These are phyloP conservation scores for Xerocomus brunneocitrinus DNA, from an alignment of 768 basidiomycete species.

Conservation along the genomic window DNA sequence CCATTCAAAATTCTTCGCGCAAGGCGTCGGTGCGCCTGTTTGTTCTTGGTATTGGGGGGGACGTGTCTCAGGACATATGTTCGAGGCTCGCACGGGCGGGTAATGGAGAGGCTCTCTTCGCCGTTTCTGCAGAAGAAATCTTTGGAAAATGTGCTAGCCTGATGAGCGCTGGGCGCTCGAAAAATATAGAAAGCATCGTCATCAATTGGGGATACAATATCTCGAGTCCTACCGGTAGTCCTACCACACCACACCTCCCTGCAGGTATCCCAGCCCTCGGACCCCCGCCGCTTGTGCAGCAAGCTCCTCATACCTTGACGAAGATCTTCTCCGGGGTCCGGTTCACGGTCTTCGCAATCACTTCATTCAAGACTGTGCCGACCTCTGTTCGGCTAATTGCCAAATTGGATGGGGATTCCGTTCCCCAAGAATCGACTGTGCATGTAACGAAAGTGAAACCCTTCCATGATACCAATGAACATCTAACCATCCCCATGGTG, in stretches of 20 bases:
- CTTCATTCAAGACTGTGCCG: constrained; percentile 22
- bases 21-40: constrained; percentile 46
- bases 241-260: constrained; percentile 17
- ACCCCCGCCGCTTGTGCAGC: constrained; percentile 33
- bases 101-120: constrained; percentile 46
- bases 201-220: constrained; percentile 46
- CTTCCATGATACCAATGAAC: constrained; percentile 13
- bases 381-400: constrained; percentile 24
- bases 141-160: constrained; percentile 45
- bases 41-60: constrained; percentile 52
- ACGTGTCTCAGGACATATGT: constrained; percentile 47
- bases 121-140: constrained; percentile 43
- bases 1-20: constrained; percentile 29
- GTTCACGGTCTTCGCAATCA: constrained; percentile 33
- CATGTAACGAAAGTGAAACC: constrained; percentile 24
- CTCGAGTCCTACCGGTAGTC: constrained; percentile 2
- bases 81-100: constrained; percentile 52
- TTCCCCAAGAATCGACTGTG: constrained; percentile 15
- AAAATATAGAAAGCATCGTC: constrained; percentile 40
- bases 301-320: constrained; percentile 29
- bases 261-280: constrained; percentile 23
- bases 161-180: constrained; percentile 47
- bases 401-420: constrained; percentile 23
- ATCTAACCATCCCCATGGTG: constrained; percentile 32
- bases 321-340: constrained; percentile 33